These are phyloP conservation scores for Sclerotinia subarctica DNA, from an alignment of 2,329 filamentous ascomycete species.

Conservation along the genomic window DNA sequence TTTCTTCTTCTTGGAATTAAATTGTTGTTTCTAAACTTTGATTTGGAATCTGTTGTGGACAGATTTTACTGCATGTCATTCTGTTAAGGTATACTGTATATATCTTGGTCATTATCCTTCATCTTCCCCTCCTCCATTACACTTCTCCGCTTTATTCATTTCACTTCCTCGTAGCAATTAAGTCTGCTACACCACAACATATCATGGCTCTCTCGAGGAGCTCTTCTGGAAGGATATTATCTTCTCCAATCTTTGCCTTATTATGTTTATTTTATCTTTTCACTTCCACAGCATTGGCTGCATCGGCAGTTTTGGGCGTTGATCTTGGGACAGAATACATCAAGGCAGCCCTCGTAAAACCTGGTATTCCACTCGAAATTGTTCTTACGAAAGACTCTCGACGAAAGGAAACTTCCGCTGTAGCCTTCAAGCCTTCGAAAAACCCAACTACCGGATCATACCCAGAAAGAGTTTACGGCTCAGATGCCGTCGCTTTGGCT, in stretches of 20 bases:
- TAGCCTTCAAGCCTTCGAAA: constrained; percentile 87
- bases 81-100: constrained; percentile 5
- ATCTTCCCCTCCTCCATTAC: constrained; percentile 16
- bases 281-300: constrained; percentile 39
- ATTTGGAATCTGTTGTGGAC: constrained; percentile 30
- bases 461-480: constrained; percentile 88
- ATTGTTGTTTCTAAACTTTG: not conserved
- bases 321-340: constrained; percentile 96
- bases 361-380: constrained; percentile 94
- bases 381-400: constrained; percentile 97
- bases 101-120: constrained; percentile 13
- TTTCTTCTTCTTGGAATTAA: not conserved
- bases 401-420: constrained; percentile 86
- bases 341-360: constrained; percentile 93
- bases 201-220: constrained; percentile 33
- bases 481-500: constrained; percentile 82
- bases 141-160: constrained; percentile 28
- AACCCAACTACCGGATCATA: constrained; percentile 62
- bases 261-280: constrained; percentile 38
- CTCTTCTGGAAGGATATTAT: constrained; percentile 27
- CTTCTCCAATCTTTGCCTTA: constrained; percentile 33
- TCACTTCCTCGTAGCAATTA: constrained; percentile 32
- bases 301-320: constrained; percentile 78
- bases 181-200: constrained; percentile 22
- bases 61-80: constrained; percentile 32